Base-by-base conservation (phyloP, 352 stramenopile genomes). In the Pythium graminicola region DNA sequence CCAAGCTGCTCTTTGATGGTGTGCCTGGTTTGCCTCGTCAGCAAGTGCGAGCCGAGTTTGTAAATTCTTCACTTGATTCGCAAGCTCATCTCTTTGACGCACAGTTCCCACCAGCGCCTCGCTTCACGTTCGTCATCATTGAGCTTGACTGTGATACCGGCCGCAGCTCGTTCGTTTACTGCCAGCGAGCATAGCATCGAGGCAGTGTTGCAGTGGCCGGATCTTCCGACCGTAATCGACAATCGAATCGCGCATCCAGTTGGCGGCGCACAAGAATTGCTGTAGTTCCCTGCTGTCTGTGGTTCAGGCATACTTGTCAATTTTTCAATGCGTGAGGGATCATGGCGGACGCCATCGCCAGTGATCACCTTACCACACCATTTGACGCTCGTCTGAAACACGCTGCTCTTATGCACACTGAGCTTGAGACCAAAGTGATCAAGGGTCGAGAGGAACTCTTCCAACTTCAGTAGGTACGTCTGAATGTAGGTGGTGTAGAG, bases 171-270 rank as follows among this genome's bases (percentile, higher is more conserved):
- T 49, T 31, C 44, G 24, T 22, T 64, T 54, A 8, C 29, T 62
- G 6, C 54, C 2, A 4, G 9, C 26, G 4, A 22, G 2, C 8
- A 13, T 27, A 10, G 17, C 2, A 26, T 50, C 46, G 14, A 62
- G 17, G 3, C 23, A 14, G 13, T 58, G 3, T 23, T 58, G 36
- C 11, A 63, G 53, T 31, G 59, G 43, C 7, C 31, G 6, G 2
- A 65, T 40, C 5, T 53, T 31, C 1, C 44, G 17, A 6, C 26
- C 55, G 23, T 61, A 68, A 17, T 64, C 41, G 2, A 42, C 17
- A n/a, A 68, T 43, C 35, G 20, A 47, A 13, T 47, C 20, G 0
- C 53, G 46, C 38, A 68, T 55, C 53, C 60, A 61, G 27, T 54
- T 54, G 8, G 44, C 17, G 4, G 54, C 17, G 27, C 54, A 61